A percentile compares a stretch with the other conserved stretches of the same genome.
Conservation (phyloP, 495 filamentous ascomycete species). For the Penicillium lagena region DNA sequence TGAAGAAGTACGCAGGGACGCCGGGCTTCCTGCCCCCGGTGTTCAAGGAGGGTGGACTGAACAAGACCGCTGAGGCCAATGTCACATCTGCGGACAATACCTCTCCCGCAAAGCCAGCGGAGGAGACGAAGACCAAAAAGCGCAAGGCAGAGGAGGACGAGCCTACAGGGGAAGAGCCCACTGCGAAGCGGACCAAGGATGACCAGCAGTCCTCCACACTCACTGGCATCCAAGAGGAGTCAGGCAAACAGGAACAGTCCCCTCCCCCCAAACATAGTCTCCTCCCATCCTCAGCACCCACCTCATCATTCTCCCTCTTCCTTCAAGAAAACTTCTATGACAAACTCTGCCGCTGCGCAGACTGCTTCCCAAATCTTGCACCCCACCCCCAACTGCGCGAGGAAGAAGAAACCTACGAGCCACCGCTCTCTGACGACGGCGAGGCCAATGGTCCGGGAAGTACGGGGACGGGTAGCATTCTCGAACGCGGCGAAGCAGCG, state of each 20-base stretch:
- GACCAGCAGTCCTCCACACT: constrained; percentile 12
- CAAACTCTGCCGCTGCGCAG: constrained; percentile 68
- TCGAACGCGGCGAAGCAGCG: constrained; percentile 85
- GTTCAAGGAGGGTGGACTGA: constrained; percentile 28
- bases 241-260: constrained; percentile 2
- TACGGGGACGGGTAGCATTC: constrained; percentile 62
- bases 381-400: constrained; percentile 76
- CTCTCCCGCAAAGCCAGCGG: constrained; percentile 2
- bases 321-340: constrained; percentile 68
- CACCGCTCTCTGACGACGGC: constrained; percentile 64
- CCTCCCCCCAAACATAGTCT: constrained; percentile 29
- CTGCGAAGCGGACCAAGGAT: constrained; percentile 57
- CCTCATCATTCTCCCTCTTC: constrained; percentile 69
- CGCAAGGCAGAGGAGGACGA: constrained; percentile 66
- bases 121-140: constrained; percentile 49
- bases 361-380: constrained; percentile 67
- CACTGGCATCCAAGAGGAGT: constrained; percentile 16
- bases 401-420: constrained; percentile 89
- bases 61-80: constrained; percentile 2
- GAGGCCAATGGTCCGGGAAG: constrained; percentile 40
- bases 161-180: constrained; percentile 20
- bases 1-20: constrained; percentile 82
- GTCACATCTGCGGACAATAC: background rate
- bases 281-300: constrained; percentile 43
- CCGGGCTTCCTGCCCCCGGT: constrained; percentile 76